A percentile compares a stretch with the other conserved stretches of the same genome.
Evolutionary conservation across 139 green algal species (phyloP).

Genomic region (Ettlia oleoabundans): DNA sequence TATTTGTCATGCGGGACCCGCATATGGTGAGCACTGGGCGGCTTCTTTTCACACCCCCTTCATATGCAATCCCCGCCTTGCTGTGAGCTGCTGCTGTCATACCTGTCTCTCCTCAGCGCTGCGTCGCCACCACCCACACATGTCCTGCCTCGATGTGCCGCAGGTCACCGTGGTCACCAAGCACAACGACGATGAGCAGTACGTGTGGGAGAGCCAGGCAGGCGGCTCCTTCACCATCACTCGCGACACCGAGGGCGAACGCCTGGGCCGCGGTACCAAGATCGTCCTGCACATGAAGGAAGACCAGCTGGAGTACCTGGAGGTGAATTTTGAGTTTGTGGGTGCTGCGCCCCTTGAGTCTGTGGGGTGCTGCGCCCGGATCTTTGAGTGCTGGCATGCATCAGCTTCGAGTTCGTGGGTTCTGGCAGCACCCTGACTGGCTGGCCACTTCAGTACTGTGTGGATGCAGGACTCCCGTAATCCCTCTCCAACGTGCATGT

Average conservation of each 20-base stretch:
- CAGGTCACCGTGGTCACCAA: constrained; percentile 88
- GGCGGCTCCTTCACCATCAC: constrained; percentile 99
- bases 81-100: neutral
- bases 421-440: too few relatives aligned
- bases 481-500: too few relatives aligned
- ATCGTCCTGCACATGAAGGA: constrained; percentile 98
- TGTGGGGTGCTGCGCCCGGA: neutral
- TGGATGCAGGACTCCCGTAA: too few relatives aligned
- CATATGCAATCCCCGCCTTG: too few relatives aligned
- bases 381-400: too few relatives aligned
- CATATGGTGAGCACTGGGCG: too few relatives aligned
- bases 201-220: constrained; percentile 98
- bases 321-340: constrained; percentile 47
- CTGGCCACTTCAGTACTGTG: too few relatives aligned
- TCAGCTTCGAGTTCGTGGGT: too few relatives aligned
- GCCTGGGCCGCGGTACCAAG: constrained; percentile 94
- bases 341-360: too few relatives aligned
- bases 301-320: constrained; percentile 98
- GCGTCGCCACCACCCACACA: neutral
- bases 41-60: too few relatives aligned
- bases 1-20: too few relatives aligned
- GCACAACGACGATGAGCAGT: constrained; percentile 99
- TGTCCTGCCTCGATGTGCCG: neutral
- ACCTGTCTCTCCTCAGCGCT: neutral
- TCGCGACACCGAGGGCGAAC: constrained; percentile 82